phyloP scores from a whole-genome alignment of 768 basidiomycete species.

The Boletus pseudo-olivaceus region DNA sequence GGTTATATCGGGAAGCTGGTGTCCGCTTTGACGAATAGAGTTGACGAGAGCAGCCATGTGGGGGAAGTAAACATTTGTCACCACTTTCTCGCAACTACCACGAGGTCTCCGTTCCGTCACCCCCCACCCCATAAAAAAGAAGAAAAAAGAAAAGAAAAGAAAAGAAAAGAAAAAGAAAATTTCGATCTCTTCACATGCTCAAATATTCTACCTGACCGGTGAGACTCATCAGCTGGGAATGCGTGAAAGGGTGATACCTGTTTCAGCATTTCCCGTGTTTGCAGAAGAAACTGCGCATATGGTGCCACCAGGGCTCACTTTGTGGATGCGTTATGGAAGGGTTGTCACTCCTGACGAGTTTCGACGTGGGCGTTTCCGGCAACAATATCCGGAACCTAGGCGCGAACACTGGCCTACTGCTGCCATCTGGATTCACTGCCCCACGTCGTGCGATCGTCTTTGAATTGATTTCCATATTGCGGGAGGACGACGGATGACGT shows the following conservation, averaged over 20 bases:
- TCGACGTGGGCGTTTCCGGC: conserved; percentile 28
- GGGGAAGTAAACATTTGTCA: neutral
- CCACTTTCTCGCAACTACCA: neutral
- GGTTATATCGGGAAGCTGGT: conserved; percentile 14
- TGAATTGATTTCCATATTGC: conserved; percentile 27
- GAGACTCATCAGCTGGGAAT: conserved; percentile 27
- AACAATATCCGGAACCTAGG: conserved; percentile 12
- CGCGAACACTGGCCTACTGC: conserved; percentile 6
- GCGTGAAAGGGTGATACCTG: conserved; percentile 24
- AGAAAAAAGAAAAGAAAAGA: neutral
- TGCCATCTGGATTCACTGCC: conserved; percentile 20
- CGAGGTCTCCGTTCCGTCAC: neutral
- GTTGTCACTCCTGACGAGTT: conserved; percentile 26
- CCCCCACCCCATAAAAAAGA: neutral
- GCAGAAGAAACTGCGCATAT: neutral
- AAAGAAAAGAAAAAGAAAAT: neutral
- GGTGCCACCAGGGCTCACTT: conserved; percentile 13
- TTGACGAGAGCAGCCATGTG: neutral
- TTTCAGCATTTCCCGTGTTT: conserved; percentile 22
- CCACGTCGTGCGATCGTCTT: conserved; percentile 27
- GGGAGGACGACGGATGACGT: conserved; percentile 26
- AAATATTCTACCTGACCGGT: conserved; percentile 17
- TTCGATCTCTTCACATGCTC: conserved; percentile 22
- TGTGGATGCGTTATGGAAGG: conserved; percentile 32
- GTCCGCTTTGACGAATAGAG: neutral